These are phyloP conservation scores for Rubus idaeus DNA, from an alignment of 306 rosid genomes.

Conservation along the genomic window DNA sequence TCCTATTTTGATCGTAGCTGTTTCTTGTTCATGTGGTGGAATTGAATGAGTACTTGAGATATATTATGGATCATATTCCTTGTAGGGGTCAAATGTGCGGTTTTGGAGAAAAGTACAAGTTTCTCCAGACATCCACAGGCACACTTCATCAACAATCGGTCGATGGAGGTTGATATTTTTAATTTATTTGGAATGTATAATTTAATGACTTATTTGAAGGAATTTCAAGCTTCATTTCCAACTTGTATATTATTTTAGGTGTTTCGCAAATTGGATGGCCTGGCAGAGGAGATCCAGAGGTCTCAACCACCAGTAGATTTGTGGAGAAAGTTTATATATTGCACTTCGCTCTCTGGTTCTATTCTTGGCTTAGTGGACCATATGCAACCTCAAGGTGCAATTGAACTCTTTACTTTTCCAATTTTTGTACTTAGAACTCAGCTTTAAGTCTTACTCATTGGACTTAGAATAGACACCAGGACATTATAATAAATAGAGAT, in stretches of 20 bases:
- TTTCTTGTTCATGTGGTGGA: conserved; percentile 3
- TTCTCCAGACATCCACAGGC: conserved; percentile 82
- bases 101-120: conserved; percentile 61
- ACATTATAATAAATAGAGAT: neutral
- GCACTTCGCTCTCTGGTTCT: conserved; percentile 85
- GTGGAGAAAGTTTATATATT: conserved; percentile 92
- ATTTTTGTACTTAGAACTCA: neutral
- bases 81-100: conserved; percentile 72
- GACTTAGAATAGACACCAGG: neutral
- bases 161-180: conserved; percentile 78
- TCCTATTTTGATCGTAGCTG: neutral
- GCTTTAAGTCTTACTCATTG: conserved; percentile 1
- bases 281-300: conserved; percentile 83
- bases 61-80: neutral
- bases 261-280: conserved; percentile 82
- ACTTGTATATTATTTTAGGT: conserved; percentile 50
- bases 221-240: conserved; percentile 13
- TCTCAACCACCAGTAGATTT: conserved; percentile 88
- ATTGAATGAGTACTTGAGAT: neutral
- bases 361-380: conserved; percentile 93
- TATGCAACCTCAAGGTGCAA: conserved; percentile 89
- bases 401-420: conserved; percentile 17
- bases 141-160: conserved; percentile 89
- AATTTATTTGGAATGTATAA: conserved; percentile 11
- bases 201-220: conserved; percentile 7